Evolutionary conservation across 2,329 filamentous ascomycete genomes (phyloP), one percentile per base, ranked within the genome.

Genomic region (Alternaria conjuncta): DNA sequence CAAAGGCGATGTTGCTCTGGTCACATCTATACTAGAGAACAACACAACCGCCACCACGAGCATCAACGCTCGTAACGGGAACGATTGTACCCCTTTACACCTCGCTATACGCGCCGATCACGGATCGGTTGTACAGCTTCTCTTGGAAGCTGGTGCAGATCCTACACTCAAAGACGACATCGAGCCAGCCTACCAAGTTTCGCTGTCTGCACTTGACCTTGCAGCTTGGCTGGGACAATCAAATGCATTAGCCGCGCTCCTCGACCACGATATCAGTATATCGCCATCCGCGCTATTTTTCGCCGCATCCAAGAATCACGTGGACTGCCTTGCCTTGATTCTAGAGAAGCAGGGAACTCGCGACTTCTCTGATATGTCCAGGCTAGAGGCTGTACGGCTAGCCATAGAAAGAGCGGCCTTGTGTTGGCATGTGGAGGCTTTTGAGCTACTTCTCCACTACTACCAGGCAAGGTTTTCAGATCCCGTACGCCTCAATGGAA

Each of bases 391-490:
- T 25, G 20, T 56, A 30, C 30, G 13, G n/a, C 12, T n/a, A 15
- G 59, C 59, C 12, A 44, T 57, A 21, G 45, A 61, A 43, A 18
- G 30, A 56, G 59, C 59, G 9, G 28, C 44, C 20, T 11, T 56
- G 15, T 57, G 59, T 36, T 61, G 59, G 59, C 51, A 56, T 26
- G 13, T 45, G 3, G 59, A 61, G 8, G 20, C 30, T 36, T n/a
- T 36, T 36, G 32, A 36, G 32, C 15, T 36, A 0, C 32, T 36
- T 3, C 15, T 36, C 32, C 0, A 36, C 32, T 36, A 36, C 32
- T 36, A 36, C 15, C 32, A 36, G 0, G 0, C 32, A 36, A 36
- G 32, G 32, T 36, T 36, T 36, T n/a, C 32, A 36, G 32, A 36
- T 36, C 32, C 32, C 32, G 15, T 36, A 36, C 32, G 32, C 32